These are phyloP conservation scores for Podospora sp. DNA, from an alignment of 495 filamentous ascomycete genomes.

Conservation along the genomic window DNA sequence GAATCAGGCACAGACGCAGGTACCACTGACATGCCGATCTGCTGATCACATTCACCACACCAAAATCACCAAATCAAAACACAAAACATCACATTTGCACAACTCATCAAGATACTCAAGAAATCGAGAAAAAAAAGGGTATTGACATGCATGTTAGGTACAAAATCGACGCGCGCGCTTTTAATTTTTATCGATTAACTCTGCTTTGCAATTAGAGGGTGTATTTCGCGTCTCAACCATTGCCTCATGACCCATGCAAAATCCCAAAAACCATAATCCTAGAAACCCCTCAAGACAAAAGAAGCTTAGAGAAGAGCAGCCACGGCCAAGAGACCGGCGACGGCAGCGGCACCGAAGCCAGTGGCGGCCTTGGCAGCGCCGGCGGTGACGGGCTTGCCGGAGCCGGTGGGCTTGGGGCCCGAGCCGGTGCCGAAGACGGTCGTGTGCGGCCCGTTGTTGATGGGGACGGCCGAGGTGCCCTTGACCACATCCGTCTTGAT, in stretches of 20 bases:
- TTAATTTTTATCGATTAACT: not conserved
- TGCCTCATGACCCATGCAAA: not conserved
- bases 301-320: slow-evolving; percentile 12
- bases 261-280: not conserved
- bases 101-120: no score
- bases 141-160: not conserved
- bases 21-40: no score
- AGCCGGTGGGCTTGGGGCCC: not conserved
- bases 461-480: not conserved
- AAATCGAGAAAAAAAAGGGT: not conserved
- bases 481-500: not conserved
- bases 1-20: no score
- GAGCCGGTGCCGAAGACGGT: slow-evolving; percentile 20
- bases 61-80: no score
- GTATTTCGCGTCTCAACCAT: not conserved
- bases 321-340: not conserved
- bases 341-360: slow-evolving; percentile 7
- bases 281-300: not conserved
- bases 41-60: no score
- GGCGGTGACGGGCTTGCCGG: slow-evolving; percentile 4
- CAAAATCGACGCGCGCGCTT: not conserved
- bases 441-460: not conserved
- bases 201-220: no score
- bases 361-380: slow-evolving; percentile 7
- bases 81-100: no score